A percentile compares a stretch with the other conserved stretches of the same genome.
Evolutionary conservation across 2,329 filamentous ascomycete species (phyloP).

Genomic region (Neoscytalidium dimidiatum): DNA sequence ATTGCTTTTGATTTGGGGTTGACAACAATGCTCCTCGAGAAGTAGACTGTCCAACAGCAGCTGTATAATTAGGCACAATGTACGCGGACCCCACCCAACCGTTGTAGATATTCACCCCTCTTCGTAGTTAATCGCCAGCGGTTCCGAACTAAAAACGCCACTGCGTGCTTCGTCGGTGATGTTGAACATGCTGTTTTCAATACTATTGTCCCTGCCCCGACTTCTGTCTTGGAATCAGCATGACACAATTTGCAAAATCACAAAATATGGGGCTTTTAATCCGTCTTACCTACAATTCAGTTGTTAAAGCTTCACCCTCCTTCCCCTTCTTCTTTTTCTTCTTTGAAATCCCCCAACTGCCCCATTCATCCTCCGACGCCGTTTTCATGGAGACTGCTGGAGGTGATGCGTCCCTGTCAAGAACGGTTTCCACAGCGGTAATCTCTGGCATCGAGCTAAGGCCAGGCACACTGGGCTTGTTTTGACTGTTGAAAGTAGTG

Average conservation of each 20-base stretch:
- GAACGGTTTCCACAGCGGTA: too few relatives aligned
- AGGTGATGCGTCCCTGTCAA: too few relatives aligned
- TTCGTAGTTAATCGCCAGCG: not conserved
- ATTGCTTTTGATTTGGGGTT: too few relatives aligned
- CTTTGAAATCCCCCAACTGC: not conserved
- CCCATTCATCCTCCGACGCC: not conserved
- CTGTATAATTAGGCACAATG: too few relatives aligned
- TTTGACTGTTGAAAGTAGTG: too few relatives aligned
- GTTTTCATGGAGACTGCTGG: not conserved
- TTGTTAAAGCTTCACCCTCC: too few relatives aligned
- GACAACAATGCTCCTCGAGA: too few relatives aligned
- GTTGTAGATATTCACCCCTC: not conserved
- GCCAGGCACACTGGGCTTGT: too few relatives aligned
- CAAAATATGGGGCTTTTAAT: not conserved
- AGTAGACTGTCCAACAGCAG: too few relatives aligned
- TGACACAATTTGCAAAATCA: too few relatives aligned
- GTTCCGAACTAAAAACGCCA: not conserved
- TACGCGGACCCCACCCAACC: not conserved
- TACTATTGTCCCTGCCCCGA: not conserved
- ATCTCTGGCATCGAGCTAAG: too few relatives aligned
- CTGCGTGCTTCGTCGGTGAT: not conserved
- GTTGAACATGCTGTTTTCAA: not conserved
- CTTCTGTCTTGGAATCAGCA: too few relatives aligned
- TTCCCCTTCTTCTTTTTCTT: not conserved
- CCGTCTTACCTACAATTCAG: not conserved